Conservation (phyloP, 2,329 filamentous ascomycete species). For the Paramyrothecium roridum region DNA sequence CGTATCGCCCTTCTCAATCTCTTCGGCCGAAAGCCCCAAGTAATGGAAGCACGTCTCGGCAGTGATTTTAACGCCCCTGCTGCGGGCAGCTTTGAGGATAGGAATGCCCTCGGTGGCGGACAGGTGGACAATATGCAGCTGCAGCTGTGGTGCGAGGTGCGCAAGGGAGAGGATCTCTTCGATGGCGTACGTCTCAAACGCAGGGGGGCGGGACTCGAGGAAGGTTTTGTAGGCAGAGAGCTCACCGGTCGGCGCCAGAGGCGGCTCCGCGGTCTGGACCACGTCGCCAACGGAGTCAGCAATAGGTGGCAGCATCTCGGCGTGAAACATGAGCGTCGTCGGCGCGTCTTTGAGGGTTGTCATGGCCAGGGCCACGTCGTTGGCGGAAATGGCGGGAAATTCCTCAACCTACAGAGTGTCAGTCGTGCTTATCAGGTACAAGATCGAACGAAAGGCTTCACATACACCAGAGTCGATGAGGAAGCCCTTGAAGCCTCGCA, state of each 20-base stretch:
- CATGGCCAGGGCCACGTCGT: conserved; percentile 79
- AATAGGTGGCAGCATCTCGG: conserved; percentile 94
- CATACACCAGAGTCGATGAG: conserved; percentile 92
- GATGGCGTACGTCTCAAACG: conserved; percentile 89
- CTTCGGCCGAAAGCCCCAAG: conserved; percentile 77
- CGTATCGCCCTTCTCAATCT: conserved; percentile 80
- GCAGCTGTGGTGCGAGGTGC: conserved; percentile 73
- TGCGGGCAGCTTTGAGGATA: conserved; percentile 70
- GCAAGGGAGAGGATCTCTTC: conserved; percentile 82
- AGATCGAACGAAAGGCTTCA: conserved; percentile 14
- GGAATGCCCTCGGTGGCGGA: conserved; percentile 88
- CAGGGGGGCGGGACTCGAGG: conserved; percentile 81
- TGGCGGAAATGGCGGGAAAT: conserved; percentile 83
- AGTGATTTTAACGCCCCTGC: conserved; percentile 76
- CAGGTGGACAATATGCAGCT: conserved; percentile 90
- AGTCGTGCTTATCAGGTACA: conserved; percentile 5
- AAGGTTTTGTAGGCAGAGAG: conserved; percentile 84
- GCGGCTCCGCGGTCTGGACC: conserved; percentile 66
- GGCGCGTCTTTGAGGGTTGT: conserved; percentile 72
- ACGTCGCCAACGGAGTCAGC: conserved; percentile 75
- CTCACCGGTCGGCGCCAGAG: conserved; percentile 67
- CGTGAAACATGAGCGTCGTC: conserved; percentile 98
- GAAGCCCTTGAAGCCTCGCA: conserved; percentile 96
- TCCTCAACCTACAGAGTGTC: conserved; percentile 70
- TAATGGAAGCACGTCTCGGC: conserved; percentile 97